phyloP scores from a whole-genome alignment of 495 filamentous ascomycete genomes.

The Paragyromitra xinjiangensis region DNA sequence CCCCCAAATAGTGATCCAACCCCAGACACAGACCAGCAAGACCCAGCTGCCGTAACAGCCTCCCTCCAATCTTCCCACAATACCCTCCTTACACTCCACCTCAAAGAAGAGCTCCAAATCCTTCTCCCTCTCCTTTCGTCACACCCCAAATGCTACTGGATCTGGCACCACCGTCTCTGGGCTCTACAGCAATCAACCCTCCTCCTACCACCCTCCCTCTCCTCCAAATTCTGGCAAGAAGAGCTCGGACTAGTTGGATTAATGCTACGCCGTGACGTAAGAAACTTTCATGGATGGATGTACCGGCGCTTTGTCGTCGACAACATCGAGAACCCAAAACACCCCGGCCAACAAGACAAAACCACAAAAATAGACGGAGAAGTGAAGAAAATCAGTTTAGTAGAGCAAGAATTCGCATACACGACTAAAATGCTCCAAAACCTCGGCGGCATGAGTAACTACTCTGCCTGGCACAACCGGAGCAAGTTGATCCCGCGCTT shows the following conservation, averaged over 20 bases:
- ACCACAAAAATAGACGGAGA: conserved; percentile 22
- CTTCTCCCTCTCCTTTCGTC: conserved; percentile 82
- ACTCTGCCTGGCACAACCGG: conserved; percentile 94
- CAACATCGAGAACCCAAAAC: conserved; percentile 68
- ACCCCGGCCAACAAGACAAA: conserved; percentile 60
- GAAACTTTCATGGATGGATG: conserved; percentile 98
- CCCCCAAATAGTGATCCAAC: conserved; percentile 21
- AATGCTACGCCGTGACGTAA: conserved; percentile 83
- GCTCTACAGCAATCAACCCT: conserved; percentile 74
- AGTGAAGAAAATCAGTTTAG: conserved; percentile 61
- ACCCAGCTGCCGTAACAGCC: conserved; percentile 41
- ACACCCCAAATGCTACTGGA: conserved; percentile 98
- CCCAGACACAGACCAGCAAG: conserved; percentile 6
- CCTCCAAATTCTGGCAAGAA: conserved; percentile 76
- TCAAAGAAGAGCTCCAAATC: conserved; percentile 75
- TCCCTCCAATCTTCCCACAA: conserved; percentile 42
- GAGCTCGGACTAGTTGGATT: conserved; percentile 83
- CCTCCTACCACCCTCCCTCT: conserved; percentile 65
- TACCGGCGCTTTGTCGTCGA: conserved; percentile 81
- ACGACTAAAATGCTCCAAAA: conserved; percentile 83
- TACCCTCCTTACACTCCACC: conserved; percentile 52
- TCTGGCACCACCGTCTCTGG: conserved; percentile 98
- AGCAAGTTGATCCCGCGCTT: conserved; percentile 81
- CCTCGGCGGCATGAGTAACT: conserved; percentile 85
- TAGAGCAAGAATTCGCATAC: conserved; percentile 84